Percentiles rank a stretch among this genome's conserved stretches.
These are phyloP conservation scores for Microcos paniculata DNA, from an alignment of 345 rosid genomes.

Conservation along the genomic window DNA sequence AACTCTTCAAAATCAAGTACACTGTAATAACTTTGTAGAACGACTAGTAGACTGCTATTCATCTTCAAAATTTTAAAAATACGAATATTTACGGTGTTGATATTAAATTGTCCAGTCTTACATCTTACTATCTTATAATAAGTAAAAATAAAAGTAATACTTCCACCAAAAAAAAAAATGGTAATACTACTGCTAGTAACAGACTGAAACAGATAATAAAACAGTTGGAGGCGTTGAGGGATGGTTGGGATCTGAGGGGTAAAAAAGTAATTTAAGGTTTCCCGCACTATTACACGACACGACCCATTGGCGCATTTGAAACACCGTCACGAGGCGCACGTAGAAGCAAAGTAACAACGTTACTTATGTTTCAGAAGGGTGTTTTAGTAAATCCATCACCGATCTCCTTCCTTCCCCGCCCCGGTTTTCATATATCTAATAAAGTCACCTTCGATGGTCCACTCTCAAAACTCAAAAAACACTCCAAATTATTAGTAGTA, in stretches of 20 bases:
- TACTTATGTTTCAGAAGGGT: constrained; percentile 13
- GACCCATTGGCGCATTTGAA: not conserved
- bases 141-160: no score
- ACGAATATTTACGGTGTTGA: no score
- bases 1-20: no score
- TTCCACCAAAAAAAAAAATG: no score
- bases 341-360: not conserved
- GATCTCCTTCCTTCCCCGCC: not conserved
- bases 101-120: no score
- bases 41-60: no score
- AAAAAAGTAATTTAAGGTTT: constrained; percentile 10
- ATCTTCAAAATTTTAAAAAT: no score
- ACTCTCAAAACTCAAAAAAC: not conserved
- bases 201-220: not conserved
- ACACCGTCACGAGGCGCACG: constrained; percentile 20
- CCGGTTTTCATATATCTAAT: not conserved
- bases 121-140: no score
- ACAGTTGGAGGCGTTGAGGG: not conserved
- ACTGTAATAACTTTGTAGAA: no score
- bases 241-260: not conserved
- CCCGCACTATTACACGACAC: not conserved
- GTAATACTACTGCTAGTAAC: no score
- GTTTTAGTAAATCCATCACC: not conserved
- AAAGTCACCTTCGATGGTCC: constrained; percentile 4
- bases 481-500: no score